Conservation (phyloP, 1,139 yeast species). For the Candida pseudoviswanathii region DNA sequence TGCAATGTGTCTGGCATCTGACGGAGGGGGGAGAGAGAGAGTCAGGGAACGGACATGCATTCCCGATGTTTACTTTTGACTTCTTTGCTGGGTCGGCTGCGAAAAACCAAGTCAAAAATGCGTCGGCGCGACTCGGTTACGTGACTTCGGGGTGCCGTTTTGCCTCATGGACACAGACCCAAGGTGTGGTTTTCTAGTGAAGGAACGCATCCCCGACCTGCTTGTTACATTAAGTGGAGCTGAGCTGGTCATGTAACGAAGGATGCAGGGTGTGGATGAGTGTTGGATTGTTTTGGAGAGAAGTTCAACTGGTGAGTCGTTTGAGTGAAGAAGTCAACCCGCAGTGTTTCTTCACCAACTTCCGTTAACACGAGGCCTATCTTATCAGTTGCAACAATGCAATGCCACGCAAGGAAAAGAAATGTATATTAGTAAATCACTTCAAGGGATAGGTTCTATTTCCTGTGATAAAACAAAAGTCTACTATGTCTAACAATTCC, state of each 20-base stretch:
- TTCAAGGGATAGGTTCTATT: constrained; percentile 18
- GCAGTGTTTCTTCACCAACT: neutral
- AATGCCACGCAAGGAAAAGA: too few relatives aligned
- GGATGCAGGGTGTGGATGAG: neutral
- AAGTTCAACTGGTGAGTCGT: too few relatives aligned
- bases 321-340: too few relatives aligned
- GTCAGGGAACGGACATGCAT: constrained; percentile 1
- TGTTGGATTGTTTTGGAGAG: neutral
- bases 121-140: neutral
- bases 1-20: neutral
- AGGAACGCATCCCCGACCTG: neutral
- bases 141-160: neutral
- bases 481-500: constrained; percentile 23
- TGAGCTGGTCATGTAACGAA: neutral
- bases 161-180: neutral
- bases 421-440: constrained; percentile 3
- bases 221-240: neutral
- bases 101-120: constrained; percentile 1
- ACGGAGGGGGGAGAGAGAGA: too few relatives aligned
- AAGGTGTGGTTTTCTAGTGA: neutral
- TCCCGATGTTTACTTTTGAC: constrained; percentile 1
- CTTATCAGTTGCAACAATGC: neutral
- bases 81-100: constrained; percentile 5
- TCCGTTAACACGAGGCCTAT: neutral
- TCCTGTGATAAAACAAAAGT: constrained; percentile 31